Evolutionary conservation across 768 basidiomycete genomes (phyloP), one percentile per base, ranked within the genome.

Genomic region (Rubroboletus pulcherrimus): DNA sequence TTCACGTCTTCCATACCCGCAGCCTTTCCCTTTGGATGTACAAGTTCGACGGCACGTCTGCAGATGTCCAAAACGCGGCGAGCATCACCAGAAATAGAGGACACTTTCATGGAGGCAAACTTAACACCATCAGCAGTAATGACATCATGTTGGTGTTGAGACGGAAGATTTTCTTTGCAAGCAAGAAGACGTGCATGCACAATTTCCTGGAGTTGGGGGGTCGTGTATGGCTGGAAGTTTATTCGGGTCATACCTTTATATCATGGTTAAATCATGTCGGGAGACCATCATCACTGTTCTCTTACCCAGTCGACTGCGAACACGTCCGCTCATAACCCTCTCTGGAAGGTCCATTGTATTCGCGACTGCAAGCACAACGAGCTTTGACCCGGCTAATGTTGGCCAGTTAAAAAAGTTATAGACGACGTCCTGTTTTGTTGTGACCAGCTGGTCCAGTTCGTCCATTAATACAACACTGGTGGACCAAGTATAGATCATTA

Each of bases 351-450:
- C 96, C 91, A 97, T 96, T 31, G 96, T 94, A 68, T 98, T 99
- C 7, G 97, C 97, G 1, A 99, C 94, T 0, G 97, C 96, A 49
- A 99, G 82, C 2, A 99, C 97, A 49, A 98, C 86, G 6, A 99
- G 81, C 69, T 90, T 91, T 55, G 93, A 94, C 19, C 85, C 86
- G 0, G 82, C 79, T 49, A 97, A 77, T 4, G 94, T 96, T 2
- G 97, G 97, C 96, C 97, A 99, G 69, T 99, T 98, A 80, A 98
- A 98, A 74, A 99, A 98, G 66, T 98, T 98, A 74, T 99, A 99
- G 21, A 99, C 90, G 10, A 99, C 96, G 55, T 99, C 96, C 70
- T 99, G 96, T 68, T 97, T 97, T 17, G 89, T 78, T 1, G 96
- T 98, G 63, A 98, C 85, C 30, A 99, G 80, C 70, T 98, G 97